A percentile compares a stretch with the other conserved stretches of the same genome.
Evolutionary conservation across 2,329 filamentous ascomycete genomes (phyloP).

Genomic region (Lizonia empirigonia): DNA sequence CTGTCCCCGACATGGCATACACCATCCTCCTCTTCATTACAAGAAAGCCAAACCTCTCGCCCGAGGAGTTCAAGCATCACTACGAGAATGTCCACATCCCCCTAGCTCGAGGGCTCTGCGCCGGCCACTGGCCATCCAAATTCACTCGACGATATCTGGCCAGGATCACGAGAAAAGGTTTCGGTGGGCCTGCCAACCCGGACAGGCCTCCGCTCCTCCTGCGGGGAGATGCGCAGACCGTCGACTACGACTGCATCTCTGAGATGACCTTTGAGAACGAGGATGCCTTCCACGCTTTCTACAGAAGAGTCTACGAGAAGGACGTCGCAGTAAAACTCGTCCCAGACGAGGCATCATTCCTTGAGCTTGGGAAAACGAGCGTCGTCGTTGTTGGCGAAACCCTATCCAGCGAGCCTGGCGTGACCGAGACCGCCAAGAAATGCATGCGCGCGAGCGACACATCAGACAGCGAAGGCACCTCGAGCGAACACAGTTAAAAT

Average conservation of each 20-base stretch:
- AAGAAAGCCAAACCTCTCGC: slow-evolving; percentile 26
- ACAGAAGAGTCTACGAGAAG: slow-evolving; percentile 30
- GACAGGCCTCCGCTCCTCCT: slow-evolving; percentile 31
- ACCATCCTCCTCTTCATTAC: slow-evolving; percentile 36
- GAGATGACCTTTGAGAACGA: slow-evolving; percentile 35
- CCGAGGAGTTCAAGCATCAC: slow-evolving; percentile 35
- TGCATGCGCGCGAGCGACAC: slow-evolving; percentile 9
- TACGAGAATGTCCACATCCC: slow-evolving; percentile 39
- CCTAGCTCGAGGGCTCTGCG: slow-evolving; percentile 26
- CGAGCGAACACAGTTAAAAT: slow-evolving; percentile 20
- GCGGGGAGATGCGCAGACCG: slow-evolving; percentile 27
- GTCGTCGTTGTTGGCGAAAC: slow-evolving; percentile 38
- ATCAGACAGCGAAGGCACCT: slow-evolving; percentile 23
- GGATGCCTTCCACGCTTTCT: slow-evolving; percentile 32
- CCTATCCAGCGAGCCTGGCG: slow-evolving; percentile 21
- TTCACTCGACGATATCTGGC: slow-evolving; percentile 38
- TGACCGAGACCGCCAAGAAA: slow-evolving; percentile 14
- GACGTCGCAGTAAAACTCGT: slow-evolving; percentile 28
- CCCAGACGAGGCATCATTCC: slow-evolving; percentile 33
- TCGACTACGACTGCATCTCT: slow-evolving; percentile 37
- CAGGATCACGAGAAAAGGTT: slow-evolving; percentile 33
- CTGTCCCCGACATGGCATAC: slow-evolving; percentile 28
- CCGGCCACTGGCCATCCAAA: slow-evolving; percentile 24
- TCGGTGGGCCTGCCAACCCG: slow-evolving; percentile 31
- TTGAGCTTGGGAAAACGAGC: slow-evolving; percentile 26